phyloP scores from a whole-genome alignment of 306 rosid species.

The Psophocarpus tetragonolobus region DNA sequence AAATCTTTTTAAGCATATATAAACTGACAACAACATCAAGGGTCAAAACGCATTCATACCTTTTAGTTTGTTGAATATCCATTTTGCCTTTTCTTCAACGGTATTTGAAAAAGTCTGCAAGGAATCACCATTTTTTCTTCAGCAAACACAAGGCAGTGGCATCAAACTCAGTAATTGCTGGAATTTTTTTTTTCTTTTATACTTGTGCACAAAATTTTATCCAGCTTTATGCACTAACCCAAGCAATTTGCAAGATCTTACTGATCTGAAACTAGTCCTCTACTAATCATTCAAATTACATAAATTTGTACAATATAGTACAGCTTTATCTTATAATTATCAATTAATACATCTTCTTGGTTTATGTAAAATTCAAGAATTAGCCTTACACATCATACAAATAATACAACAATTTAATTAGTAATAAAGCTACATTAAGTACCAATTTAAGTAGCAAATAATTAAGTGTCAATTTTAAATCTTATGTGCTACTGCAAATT shows the following conservation, averaged over 20 bases:
- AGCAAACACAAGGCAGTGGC: conserved; percentile 19
- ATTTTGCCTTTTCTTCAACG: conserved; percentile 96
- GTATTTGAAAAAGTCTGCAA: conserved; percentile 86
- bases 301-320: background rate
- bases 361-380: background rate
- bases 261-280: conserved; percentile 2
- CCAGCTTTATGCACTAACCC: background rate
- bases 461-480: background rate
- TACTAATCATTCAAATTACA: background rate
- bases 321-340: background rate
- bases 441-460: background rate
- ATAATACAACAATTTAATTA: background rate
- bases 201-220: background rate
- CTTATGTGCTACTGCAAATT: background rate
- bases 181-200: background rate
- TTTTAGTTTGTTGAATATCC: conserved; percentile 96
- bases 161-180: conserved; percentile 7
- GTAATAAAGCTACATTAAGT: background rate
- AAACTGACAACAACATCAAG: background rate
- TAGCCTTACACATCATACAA: background rate
- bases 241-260: background rate
- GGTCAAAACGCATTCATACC: conserved; percentile 45
- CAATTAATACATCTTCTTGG: background rate
- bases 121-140: background rate
- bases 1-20: background rate